Conservation (phyloP, 176 grass and related monocot genomes). For the Cocos nucifera region DNA sequence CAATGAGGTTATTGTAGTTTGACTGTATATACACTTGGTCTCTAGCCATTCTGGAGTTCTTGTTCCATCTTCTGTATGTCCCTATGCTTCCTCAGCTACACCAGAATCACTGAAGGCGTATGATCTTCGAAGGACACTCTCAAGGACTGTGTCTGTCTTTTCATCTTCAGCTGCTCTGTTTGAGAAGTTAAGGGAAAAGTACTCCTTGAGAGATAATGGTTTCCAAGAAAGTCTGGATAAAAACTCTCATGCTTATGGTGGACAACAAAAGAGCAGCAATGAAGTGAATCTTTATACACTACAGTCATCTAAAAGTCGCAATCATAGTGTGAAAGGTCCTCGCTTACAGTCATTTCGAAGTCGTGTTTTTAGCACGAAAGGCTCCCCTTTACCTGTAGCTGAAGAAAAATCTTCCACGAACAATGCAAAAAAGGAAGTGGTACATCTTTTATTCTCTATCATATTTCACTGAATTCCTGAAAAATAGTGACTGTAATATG, state of each 20-base stretch:
- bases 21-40: too few species aligned
- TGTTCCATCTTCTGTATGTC: constrained; percentile 86
- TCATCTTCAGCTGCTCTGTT: constrained; percentile 99
- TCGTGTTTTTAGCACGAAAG: constrained; percentile 46
- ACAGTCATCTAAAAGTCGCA: constrained; percentile 53
- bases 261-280: constrained; percentile 23
- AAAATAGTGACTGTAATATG: not conserved
- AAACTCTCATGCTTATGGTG: constrained; percentile 26
- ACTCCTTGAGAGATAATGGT: constrained; percentile 35
- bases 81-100: constrained; percentile 32
- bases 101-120: constrained; percentile 36
- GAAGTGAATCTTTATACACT: constrained; percentile 43
- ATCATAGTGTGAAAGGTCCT: constrained; percentile 37
- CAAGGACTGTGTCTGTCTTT: constrained; percentile 94
- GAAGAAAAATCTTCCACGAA: constrained; percentile 35
- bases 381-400: constrained; percentile 46
- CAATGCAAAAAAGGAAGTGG: constrained; percentile 46
- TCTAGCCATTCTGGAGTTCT: too few species aligned
- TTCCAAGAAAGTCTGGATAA: constrained; percentile 42
- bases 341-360: constrained; percentile 53
- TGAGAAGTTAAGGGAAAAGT: constrained; percentile 80
- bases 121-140: constrained; percentile 92
- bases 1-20: too few species aligned
- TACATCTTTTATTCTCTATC: constrained; percentile 21
- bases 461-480: too few species aligned